These are phyloP conservation scores for Quercus rubra DNA, from an alignment of 306 rosid genomes.

Conservation along the genomic window DNA sequence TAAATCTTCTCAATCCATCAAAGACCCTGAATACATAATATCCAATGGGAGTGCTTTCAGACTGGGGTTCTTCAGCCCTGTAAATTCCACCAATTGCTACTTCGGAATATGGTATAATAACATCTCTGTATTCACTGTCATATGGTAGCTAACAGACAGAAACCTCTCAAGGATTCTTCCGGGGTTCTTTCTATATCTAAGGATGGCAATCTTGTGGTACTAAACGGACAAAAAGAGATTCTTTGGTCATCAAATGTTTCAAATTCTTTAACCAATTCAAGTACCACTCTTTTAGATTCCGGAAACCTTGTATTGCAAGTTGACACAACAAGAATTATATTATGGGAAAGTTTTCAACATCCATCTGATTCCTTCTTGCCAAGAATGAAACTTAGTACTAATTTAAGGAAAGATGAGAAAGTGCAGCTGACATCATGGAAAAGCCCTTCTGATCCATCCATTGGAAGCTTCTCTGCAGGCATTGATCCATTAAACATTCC, in stretches of 20 bases:
- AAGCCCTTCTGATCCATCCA: slow-evolving; percentile 4
- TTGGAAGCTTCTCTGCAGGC: neutral
- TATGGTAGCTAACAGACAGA: no score
- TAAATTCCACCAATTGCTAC: neutral
- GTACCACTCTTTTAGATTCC: neutral
- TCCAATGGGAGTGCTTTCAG: neutral
- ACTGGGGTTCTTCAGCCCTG: no score
- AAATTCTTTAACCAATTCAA: no score
- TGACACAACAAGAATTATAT: neutral
- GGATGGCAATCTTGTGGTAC: neutral
- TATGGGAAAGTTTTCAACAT: slow-evolving; percentile 29
- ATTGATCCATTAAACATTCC: neutral
- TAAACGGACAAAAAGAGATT: neutral
- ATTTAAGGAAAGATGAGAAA: neutral
- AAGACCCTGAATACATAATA: no score
- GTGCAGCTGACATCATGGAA: neutral
- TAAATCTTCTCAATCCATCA: no score
- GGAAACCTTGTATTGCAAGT: slow-evolving; percentile 23
- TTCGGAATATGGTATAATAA: slow-evolving; percentile 18
- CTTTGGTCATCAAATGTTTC: neutral
- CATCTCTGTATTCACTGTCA: neutral
- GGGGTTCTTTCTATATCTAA: no score
- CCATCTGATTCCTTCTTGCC: slow-evolving; percentile 7
- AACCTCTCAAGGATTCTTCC: no score
- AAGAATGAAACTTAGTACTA: neutral